A percentile compares a stretch with the other conserved stretches of the same genome.
These are phyloP conservation scores for Coemansia reversa DNA, from an alignment of 192 early-diverging fungal genomes.

Conservation along the genomic window DNA sequence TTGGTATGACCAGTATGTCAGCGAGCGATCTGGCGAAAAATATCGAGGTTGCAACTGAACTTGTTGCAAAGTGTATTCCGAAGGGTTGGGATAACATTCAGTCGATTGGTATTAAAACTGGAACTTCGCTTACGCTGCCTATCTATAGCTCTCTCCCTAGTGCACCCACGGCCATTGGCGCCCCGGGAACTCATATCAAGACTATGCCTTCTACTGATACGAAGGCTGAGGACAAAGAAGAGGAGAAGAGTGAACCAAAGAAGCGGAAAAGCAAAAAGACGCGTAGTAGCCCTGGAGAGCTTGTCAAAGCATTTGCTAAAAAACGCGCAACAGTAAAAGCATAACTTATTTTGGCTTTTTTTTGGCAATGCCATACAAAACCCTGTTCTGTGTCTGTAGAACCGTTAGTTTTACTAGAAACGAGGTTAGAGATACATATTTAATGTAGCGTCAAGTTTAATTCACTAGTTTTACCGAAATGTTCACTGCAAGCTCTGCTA, in stretches of 20 bases:
- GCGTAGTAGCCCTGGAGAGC: slow-evolving; percentile 17
- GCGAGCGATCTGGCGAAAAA: slow-evolving; percentile 72
- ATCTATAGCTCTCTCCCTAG: slow-evolving; percentile 70
- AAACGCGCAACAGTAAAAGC: slow-evolving; percentile 20
- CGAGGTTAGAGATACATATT: too few relatives aligned
- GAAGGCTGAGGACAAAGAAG: background rate
- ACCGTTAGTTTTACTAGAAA: too few relatives aligned
- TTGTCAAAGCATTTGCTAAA: slow-evolving; percentile 13
- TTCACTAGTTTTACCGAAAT: too few relatives aligned
- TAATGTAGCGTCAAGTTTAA: too few relatives aligned
- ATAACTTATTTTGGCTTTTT: background rate
- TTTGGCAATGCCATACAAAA: too few relatives aligned
- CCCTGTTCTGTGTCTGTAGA: too few relatives aligned
- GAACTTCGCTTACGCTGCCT: slow-evolving; percentile 76
- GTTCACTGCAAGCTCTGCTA: too few relatives aligned
- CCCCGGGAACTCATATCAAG: background rate
- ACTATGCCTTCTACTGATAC: slow-evolving; percentile 1
- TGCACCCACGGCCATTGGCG: slow-evolving; percentile 13
- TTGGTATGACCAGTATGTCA: slow-evolving; percentile 66
- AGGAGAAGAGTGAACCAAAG: slow-evolving; percentile 16
- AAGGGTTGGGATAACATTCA: slow-evolving; percentile 83
- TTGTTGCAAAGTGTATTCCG: slow-evolving; percentile 66
- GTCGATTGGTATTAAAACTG: slow-evolving; percentile 82
- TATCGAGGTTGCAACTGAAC: slow-evolving; percentile 62
- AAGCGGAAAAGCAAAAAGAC: slow-evolving; percentile 36